phyloP scores from a whole-genome alignment of 1,284 basidiomycete species.

The Microbotryum scabiosae region DNA sequence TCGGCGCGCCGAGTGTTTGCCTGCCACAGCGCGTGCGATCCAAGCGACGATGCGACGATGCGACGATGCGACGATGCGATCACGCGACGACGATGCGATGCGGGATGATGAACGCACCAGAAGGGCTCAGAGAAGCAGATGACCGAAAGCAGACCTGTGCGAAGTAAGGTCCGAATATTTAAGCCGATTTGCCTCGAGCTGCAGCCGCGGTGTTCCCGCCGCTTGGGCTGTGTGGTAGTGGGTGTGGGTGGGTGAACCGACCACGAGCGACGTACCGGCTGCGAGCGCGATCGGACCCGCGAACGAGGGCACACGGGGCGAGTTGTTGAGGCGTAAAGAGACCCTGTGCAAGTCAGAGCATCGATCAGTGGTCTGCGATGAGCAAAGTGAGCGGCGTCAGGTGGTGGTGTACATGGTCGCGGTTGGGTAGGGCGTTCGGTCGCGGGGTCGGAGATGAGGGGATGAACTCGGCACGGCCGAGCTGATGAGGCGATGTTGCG shows the following conservation, averaged over 20 bases:
- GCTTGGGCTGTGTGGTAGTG: too few species aligned
- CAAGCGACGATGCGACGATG: too few species aligned
- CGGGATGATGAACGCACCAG: conserved; percentile 11
- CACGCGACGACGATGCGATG: too few species aligned
- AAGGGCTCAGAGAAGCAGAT: conserved; percentile 25
- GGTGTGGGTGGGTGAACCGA: too few species aligned
- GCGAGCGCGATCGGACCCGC: conserved; percentile 22
- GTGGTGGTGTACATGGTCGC: not conserved
- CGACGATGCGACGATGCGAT: too few species aligned
- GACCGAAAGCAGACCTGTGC: conserved; percentile 6
- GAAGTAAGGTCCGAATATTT: not conserved
- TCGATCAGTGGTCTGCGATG: too few species aligned
- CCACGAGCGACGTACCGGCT: conserved; percentile 3
- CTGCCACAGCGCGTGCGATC: not conserved
- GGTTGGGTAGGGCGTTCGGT: not conserved
- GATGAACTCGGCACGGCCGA: not conserved
- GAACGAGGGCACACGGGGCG: conserved; percentile 26
- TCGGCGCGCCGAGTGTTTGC: too few species aligned
- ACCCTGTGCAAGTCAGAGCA: conserved; percentile 8
- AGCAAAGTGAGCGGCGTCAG: not conserved
- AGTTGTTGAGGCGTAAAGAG: conserved; percentile 23
- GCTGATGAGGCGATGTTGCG: not conserved
- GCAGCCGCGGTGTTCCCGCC: not conserved
- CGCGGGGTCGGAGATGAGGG: not conserved
- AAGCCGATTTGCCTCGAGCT: too few species aligned